Percentiles rank a stretch among this genome's conserved stretches.
Evolutionary conservation across 176 grass and related monocot species (phyloP).

Genomic region (Aechmea fasciata): DNA sequence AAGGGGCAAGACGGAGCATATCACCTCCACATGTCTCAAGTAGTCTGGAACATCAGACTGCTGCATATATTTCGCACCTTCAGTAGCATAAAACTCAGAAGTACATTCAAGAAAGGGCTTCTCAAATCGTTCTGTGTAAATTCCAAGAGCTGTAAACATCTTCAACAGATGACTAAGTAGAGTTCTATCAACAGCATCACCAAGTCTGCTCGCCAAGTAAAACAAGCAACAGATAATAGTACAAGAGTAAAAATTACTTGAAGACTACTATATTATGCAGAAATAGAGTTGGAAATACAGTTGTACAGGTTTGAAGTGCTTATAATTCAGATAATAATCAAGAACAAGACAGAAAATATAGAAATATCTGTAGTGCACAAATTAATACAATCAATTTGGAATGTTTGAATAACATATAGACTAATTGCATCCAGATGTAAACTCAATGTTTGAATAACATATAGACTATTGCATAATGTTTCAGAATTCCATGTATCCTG

Average conservation of each 20-base stretch:
- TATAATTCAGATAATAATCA: too few species aligned
- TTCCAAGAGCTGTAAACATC: slow-evolving; percentile 95
- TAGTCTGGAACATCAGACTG: slow-evolving; percentile 94
- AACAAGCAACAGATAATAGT: background rate
- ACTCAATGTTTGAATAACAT: too few species aligned
- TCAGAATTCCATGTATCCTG: too few species aligned
- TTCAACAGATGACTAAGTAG: slow-evolving; percentile 93
- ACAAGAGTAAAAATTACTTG: too few species aligned
- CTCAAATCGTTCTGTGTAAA: slow-evolving; percentile 86
- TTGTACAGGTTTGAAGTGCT: too few species aligned
- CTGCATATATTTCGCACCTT: slow-evolving; percentile 98
- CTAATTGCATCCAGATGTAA: too few species aligned
- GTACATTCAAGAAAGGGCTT: slow-evolving; percentile 83
- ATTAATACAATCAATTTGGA: too few species aligned
- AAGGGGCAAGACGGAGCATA: slow-evolving; percentile 10
- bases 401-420: too few species aligned
- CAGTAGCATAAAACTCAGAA: slow-evolving; percentile 90
- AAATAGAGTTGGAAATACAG: background rate
- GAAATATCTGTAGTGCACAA: too few species aligned
- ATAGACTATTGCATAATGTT: too few species aligned
- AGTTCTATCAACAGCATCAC: slow-evolving; percentile 91
- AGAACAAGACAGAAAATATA: too few species aligned
- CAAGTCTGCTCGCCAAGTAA: slow-evolving; percentile 52
- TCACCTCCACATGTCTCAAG: slow-evolving; percentile 87
- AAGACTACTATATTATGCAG: background rate